Conservation (phyloP, 345 rosid genomes). For the Excoecaria cochinchinensis region DNA sequence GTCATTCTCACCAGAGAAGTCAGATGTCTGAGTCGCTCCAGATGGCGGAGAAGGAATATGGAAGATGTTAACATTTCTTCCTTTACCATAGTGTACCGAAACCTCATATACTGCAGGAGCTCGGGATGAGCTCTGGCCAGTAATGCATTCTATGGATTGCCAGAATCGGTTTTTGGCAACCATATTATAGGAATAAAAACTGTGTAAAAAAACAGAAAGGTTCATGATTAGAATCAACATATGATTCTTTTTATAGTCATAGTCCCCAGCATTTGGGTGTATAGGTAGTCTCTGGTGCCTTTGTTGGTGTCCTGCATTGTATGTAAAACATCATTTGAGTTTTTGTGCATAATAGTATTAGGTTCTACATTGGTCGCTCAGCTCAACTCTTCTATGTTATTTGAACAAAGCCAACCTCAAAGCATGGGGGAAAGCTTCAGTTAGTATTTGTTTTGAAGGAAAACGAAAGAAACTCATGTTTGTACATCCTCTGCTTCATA, state of each 20-base stretch:
- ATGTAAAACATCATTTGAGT: constrained; percentile 20
- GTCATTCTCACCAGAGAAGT: constrained; percentile 71
- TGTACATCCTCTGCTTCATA: not conserved
- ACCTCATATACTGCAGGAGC: constrained; percentile 33
- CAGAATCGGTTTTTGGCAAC: constrained; percentile 45
- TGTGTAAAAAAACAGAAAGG: constrained; percentile 9
- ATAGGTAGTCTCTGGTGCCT: constrained; percentile 41
- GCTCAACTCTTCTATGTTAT: constrained; percentile 11
- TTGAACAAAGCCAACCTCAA: constrained; percentile 30
- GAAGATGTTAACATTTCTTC: constrained; percentile 49
- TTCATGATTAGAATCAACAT: constrained; percentile 58
- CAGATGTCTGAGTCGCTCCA: constrained; percentile 48
- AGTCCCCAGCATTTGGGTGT: constrained; percentile 60
- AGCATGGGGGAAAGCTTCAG: constrained; percentile 40
- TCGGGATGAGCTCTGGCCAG: constrained; percentile 39
- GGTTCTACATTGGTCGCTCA: constrained; percentile 12
- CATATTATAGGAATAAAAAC: constrained; percentile 38
- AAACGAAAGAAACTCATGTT: not conserved
- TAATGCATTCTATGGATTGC: constrained; percentile 43
- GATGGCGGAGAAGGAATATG: constrained; percentile 45
- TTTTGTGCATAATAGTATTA: constrained; percentile 41
- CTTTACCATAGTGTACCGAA: constrained; percentile 35
- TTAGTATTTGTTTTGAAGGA: not conserved
- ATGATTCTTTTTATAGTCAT: constrained; percentile 63
- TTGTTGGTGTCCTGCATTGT: constrained; percentile 35